Conservation (phyloP, 2,329 filamentous ascomycete genomes). For the Pseudocercospora musae region DNA sequence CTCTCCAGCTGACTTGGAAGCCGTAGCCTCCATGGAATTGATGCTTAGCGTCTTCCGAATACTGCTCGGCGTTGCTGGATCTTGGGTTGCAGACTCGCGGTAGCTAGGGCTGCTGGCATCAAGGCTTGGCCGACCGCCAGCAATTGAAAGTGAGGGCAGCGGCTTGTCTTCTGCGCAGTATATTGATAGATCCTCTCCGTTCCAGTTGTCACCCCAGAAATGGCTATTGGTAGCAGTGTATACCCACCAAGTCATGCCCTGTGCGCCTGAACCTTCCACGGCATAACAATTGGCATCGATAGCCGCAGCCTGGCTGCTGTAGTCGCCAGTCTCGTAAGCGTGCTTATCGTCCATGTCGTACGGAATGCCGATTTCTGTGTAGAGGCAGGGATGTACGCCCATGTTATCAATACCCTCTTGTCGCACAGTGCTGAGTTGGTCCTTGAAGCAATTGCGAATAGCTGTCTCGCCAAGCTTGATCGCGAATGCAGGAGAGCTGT, state of each 20-base stretch:
- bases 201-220: conserved; percentile 89
- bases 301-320: conserved; percentile 84
- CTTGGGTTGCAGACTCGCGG: conserved; percentile 50
- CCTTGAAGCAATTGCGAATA: conserved; percentile 86
- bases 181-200: conserved; percentile 93
- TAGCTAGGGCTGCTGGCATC: conserved; percentile 52
- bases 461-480: conserved; percentile 90
- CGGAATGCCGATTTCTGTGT: conserved; percentile 95
- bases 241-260: conserved; percentile 86
- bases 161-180: conserved; percentile 77
- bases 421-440: conserved; percentile 78
- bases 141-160: conserved; percentile 47
- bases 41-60: conserved; percentile 69
- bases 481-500: conserved; percentile 83
- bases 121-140: conserved; percentile 50
- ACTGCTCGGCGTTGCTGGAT: conserved; percentile 68
- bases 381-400: conserved; percentile 81
- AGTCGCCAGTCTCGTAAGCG: conserved; percentile 93
- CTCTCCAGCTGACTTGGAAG: conserved; percentile 3
- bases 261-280: conserved; percentile 76
- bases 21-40: conserved; percentile 39
- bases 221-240: conserved; percentile 84
- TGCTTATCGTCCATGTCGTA: conserved; percentile 98
- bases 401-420: conserved; percentile 86
- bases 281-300: conserved; percentile 97